These are phyloP conservation scores for Monosporascus sp. DNA, from an alignment of 2,329 filamentous ascomycete genomes.

Conservation along the genomic window DNA sequence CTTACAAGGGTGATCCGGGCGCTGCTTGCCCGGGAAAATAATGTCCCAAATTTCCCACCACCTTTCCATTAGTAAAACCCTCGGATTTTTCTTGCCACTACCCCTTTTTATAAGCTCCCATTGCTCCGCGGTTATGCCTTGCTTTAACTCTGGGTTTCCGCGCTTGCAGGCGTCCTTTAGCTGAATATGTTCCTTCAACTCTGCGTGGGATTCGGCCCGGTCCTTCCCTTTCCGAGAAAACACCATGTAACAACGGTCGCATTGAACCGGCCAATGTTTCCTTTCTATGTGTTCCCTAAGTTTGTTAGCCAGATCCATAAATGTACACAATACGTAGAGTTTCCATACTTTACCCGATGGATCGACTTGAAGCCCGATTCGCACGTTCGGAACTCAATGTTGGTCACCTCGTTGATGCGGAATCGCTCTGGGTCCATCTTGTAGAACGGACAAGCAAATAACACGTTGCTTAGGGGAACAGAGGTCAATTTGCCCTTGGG, in stretches of 20 bases:
- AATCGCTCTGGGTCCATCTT: slow-evolving; percentile 6
- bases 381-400: slow-evolving; percentile 3
- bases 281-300: slow-evolving; percentile 8
- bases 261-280: slow-evolving; percentile 7
- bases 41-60: slow-evolving; percentile 8
- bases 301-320: neutral
- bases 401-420: slow-evolving; percentile 2
- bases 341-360: slow-evolving; percentile 6
- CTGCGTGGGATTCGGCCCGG: slow-evolving; percentile 1
- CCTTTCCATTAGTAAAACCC: slow-evolving; percentile 5
- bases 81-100: slow-evolving; percentile 5
- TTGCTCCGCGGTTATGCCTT: slow-evolving; percentile 5
- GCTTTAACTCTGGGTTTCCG: neutral
- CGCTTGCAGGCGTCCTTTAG: slow-evolving; percentile 2
- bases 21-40: slow-evolving; percentile 2
- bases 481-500: neutral
- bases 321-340: no score
- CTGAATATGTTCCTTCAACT: slow-evolving; percentile 3
- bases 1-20: slow-evolving; percentile 7
- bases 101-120: slow-evolving; percentile 4
- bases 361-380: slow-evolving; percentile 8
- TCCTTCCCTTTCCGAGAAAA: slow-evolving; percentile 4
- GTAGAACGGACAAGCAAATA: slow-evolving; percentile 9
- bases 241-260: slow-evolving; percentile 4
- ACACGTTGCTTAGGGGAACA: no score